These are phyloP conservation scores for Arachis monticola DNA, from an alignment of 331 rosid genomes.

Conservation along the genomic window DNA sequence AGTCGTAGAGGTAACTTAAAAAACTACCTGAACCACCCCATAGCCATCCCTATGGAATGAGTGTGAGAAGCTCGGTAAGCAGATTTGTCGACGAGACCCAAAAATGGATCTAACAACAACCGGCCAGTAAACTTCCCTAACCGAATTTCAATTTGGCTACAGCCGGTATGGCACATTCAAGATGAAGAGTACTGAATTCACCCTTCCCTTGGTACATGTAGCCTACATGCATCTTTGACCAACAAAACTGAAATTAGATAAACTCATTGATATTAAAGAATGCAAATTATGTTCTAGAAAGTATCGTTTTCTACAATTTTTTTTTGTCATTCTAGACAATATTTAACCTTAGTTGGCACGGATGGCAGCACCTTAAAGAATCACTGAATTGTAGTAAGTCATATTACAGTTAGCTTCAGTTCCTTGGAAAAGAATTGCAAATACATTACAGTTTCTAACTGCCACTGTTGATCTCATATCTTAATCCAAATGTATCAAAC, in stretches of 20 bases:
- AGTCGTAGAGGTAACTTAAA: no score
- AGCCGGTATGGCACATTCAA: slow-evolving; percentile 91
- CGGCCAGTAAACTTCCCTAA: slow-evolving; percentile 84
- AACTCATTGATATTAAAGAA: background rate
- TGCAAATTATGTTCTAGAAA: no score
- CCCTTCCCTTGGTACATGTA: slow-evolving; percentile 92
- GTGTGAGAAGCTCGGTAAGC: slow-evolving; percentile 95
- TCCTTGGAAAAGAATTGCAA: slow-evolving; percentile 51
- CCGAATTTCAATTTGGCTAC: slow-evolving; percentile 57
- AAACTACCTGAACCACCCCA: no score
- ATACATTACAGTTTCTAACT: slow-evolving; percentile 50
- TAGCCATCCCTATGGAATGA: background rate
- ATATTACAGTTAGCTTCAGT: slow-evolving; percentile 44
- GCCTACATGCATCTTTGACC: slow-evolving; percentile 68
- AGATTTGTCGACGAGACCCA: slow-evolving; percentile 67
- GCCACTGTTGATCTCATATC: slow-evolving; percentile 36
- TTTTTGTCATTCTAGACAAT: no score
- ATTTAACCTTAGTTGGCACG: no score
- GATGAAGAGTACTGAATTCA: slow-evolving; percentile 54
- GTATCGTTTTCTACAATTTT: no score
- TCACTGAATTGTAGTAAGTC: slow-evolving; percentile 11
- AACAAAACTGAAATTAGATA: background rate
- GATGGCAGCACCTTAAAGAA: background rate
- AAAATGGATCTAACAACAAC: slow-evolving; percentile 53
- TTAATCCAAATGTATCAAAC: background rate